Evolutionary conservation across 768 basidiomycete species (phyloP).

Genomic region (Holtermanniella nyarrowii): DNA sequence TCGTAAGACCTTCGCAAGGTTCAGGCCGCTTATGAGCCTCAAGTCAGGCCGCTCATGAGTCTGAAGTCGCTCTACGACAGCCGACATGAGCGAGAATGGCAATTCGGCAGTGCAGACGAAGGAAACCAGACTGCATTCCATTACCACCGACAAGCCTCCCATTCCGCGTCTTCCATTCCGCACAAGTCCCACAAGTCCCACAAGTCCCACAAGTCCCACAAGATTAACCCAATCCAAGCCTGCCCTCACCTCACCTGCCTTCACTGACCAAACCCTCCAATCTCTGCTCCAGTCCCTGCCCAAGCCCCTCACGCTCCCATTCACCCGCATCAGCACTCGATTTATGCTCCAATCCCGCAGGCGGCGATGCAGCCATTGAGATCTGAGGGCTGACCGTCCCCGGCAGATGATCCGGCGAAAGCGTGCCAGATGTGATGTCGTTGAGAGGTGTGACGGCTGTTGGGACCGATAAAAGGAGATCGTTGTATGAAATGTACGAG

Average conservation of each 20-base stretch:
- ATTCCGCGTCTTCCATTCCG: no score
- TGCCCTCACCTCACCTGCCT: constrained; percentile 7
- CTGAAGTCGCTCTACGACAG: no score
- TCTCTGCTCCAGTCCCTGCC: constrained; percentile 70
- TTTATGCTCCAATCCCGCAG: constrained; percentile 3
- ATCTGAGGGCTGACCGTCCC: constrained; percentile 43
- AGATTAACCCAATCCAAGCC: no score
- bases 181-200: no score
- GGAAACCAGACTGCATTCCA: no score
- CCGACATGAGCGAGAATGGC: no score
- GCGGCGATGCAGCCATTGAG: constrained; percentile 16
- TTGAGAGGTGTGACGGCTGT: constrained; percentile 60
- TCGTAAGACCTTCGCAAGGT: no score
- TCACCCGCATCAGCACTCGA: constrained; percentile 47
- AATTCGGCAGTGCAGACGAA: no score
- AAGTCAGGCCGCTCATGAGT: no score
- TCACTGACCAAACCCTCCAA: constrained; percentile 47
- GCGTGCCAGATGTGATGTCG: constrained; percentile 54
- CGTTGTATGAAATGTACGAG: constrained; percentile 81
- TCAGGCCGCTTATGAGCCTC: no score
- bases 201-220: no score
- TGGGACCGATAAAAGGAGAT: constrained; percentile 69
- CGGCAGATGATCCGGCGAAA: constrained; percentile 59
- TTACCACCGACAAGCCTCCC: no score
- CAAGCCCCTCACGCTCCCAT: constrained; percentile 78